Percentiles rank a stretch among this genome's conserved stretches.
phyloP scores from a whole-genome alignment of 1,284 basidiomycete species.

The Uromyces viciae-fabae region DNA sequence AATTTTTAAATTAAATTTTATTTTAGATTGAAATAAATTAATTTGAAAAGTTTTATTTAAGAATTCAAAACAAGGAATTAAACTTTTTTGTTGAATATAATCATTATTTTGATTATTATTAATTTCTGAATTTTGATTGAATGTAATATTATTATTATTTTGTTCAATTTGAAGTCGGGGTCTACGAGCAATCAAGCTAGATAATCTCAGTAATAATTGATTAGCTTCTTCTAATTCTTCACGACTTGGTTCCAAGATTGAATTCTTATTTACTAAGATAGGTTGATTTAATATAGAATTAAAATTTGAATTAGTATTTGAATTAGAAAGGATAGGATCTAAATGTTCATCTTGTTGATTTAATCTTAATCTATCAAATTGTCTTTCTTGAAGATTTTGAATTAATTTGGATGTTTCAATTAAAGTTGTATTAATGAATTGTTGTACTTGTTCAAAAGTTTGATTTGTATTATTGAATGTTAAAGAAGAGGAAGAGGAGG shows the following conservation, averaged over 20 bases:
- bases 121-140: not conserved
- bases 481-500: not conserved
- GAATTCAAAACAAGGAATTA: constrained; percentile 6
- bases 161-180: not conserved
- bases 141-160: not conserved
- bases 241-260: not conserved
- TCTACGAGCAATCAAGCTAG: constrained; percentile 29
- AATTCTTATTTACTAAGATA: too few relatives aligned
- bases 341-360: constrained; percentile 24
- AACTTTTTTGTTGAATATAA: not conserved
- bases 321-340: constrained; percentile 24
- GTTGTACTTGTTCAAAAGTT: not conserved
- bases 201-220: constrained; percentile 5
- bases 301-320: not conserved
- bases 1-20: not conserved
- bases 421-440: not conserved
- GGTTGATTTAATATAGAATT: not conserved
- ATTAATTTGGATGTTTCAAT: constrained; percentile 29
- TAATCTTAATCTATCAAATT: constrained; percentile 24
- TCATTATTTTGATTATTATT: not conserved
- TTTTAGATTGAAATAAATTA: not conserved
- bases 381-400: constrained; percentile 40
- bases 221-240: constrained; percentile 26
- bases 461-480: not conserved
- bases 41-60: not conserved